Conservation (phyloP, 75 land plant genomes). For the Ceratopteris richardii region DNA sequence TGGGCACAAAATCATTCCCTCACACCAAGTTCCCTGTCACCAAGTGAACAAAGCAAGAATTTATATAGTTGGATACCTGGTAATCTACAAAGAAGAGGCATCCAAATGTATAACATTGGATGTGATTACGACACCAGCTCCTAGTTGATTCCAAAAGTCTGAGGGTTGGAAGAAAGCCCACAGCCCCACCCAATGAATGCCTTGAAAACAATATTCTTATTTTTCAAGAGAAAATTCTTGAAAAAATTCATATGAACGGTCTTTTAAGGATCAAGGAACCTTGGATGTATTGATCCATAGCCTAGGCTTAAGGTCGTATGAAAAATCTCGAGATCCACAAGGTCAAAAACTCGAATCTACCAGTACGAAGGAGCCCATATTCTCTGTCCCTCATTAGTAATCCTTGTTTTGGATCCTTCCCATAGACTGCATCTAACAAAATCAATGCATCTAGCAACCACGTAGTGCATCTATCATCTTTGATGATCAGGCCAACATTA, state of each 20-base stretch:
- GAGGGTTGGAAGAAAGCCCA: constrained; percentile 32
- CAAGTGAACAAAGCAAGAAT: constrained; percentile 29
- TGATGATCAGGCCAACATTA: constrained; percentile 21
- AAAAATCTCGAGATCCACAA: constrained; percentile 32
- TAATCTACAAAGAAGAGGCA: constrained; percentile 43
- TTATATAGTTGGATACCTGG: constrained; percentile 30
- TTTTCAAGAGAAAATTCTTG: constrained; percentile 20
- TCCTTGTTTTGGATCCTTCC: constrained; percentile 24
- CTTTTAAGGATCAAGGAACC: constrained; percentile 38
- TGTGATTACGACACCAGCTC: constrained; percentile 37
- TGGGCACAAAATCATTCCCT: constrained; percentile 35
- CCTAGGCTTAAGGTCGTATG: constrained; percentile 31
- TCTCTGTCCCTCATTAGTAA: constrained; percentile 14
- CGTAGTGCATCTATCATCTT: constrained; percentile 30
- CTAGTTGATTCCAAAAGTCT: constrained; percentile 35
- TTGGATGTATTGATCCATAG: constrained; percentile 32
- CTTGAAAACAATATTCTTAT: constrained; percentile 32
- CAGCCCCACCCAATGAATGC: constrained; percentile 42
- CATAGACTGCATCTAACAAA: constrained; percentile 33
- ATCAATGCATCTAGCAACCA: constrained; percentile 41
- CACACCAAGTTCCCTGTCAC: no score
- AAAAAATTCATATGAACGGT: constrained; percentile 28
- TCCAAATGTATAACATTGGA: constrained; percentile 43
- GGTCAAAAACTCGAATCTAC: constrained; percentile 25
- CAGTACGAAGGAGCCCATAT: constrained; percentile 24